phyloP scores from a whole-genome alignment of 1,284 basidiomycete genomes.

The Malassezia globosa region DNA sequence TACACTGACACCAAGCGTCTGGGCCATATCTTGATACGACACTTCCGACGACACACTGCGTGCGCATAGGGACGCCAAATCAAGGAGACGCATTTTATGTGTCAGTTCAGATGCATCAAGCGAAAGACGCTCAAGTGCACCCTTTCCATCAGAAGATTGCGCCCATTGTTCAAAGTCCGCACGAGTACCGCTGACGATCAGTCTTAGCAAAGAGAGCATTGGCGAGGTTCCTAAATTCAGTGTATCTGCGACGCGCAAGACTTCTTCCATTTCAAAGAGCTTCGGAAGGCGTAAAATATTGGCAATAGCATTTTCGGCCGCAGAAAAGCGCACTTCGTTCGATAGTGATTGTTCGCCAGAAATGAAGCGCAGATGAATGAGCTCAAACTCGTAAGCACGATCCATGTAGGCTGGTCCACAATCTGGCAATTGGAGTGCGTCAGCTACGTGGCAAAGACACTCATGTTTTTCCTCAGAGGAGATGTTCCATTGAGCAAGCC shows the following conservation, averaged over 20 bases:
- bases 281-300: constrained; percentile 35
- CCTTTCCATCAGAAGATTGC: constrained; percentile 3
- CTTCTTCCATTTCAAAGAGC: constrained; percentile 40
- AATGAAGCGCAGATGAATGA: constrained; percentile 39
- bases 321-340: constrained; percentile 11
- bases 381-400: constrained; percentile 34
- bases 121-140: constrained; percentile 21
- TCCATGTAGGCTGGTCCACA: constrained; percentile 26
- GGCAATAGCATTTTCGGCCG: constrained; percentile 33
- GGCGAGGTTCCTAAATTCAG: constrained; percentile 23
- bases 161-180: constrained; percentile 27
- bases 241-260: constrained; percentile 30
- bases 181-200: constrained; percentile 32
- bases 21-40: constrained; percentile 30
- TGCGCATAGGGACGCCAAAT: constrained; percentile 39
- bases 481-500: constrained; percentile 41
- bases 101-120: constrained; percentile 22
- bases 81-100: constrained; percentile 41
- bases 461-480: constrained; percentile 23
- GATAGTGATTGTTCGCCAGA: constrained; percentile 17
- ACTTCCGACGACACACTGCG: constrained; percentile 35
- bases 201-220: constrained; percentile 32
- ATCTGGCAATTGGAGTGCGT: constrained; percentile 27
- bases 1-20: constrained; percentile 21
- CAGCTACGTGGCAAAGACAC: constrained; percentile 29